phyloP scores from a whole-genome alignment of 768 basidiomycete genomes.

The Mycena amicta region DNA sequence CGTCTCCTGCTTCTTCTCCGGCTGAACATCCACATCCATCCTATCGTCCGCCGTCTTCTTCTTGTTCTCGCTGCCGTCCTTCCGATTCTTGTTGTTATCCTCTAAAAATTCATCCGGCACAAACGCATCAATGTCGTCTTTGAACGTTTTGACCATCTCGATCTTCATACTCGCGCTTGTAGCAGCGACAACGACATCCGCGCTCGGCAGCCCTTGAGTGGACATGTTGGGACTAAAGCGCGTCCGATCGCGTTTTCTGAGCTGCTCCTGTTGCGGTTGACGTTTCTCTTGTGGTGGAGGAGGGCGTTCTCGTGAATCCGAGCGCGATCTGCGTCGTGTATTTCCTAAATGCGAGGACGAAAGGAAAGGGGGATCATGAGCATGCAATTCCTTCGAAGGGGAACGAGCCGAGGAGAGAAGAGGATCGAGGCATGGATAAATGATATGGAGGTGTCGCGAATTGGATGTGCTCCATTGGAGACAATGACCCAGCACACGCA shows the following conservation, averaged over 20 bases:
- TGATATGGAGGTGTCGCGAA: too few species aligned
- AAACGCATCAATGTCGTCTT: conserved; percentile 2
- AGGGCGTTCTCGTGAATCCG: conserved; percentile 11
- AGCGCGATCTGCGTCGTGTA: conserved; percentile 12
- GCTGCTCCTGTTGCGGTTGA: not conserved
- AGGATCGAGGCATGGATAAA: conserved; percentile 8
- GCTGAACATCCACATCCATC: conserved; percentile 2
- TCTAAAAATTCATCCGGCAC: conserved; percentile 22
- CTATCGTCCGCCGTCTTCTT: not conserved
- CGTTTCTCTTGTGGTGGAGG: not conserved
- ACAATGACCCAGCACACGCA: not conserved
- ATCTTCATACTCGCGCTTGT: not conserved
- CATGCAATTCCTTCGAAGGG: conserved; percentile 17
- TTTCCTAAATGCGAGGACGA: conserved; percentile 15
- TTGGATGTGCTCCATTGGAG: not conserved
- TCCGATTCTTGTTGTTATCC: conserved; percentile 1
- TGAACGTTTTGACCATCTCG: not conserved
- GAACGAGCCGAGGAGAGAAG: conserved; percentile 14
- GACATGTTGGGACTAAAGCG: not conserved
- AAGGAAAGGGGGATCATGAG: conserved; percentile 15
- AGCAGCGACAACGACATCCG: too few species aligned
- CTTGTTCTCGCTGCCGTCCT: not conserved
- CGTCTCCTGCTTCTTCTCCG: too few species aligned
- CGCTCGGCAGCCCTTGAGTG: not conserved
- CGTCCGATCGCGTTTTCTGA: not conserved